Conservation (phyloP, 495 filamentous ascomycete species). For the Neurospora africana region DNA sequence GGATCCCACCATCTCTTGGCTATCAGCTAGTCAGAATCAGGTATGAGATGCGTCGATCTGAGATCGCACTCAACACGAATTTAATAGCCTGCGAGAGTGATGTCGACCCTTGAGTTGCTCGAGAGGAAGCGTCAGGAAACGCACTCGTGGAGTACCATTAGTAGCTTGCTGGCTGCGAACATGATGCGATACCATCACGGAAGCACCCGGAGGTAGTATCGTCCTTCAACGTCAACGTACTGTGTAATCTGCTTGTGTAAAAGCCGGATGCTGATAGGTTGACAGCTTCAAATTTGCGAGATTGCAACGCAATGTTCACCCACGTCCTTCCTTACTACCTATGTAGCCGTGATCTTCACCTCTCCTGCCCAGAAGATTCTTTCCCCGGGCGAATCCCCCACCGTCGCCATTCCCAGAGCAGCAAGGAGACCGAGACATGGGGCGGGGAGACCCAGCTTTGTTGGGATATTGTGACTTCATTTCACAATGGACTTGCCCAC, state of each 20-base stretch:
- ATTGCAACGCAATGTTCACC: neutral
- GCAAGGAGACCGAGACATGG: neutral
- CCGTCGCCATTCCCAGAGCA: neutral
- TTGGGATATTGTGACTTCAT: constrained; percentile 1
- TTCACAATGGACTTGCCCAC: neutral
- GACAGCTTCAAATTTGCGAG: neutral
- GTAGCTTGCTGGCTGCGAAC: neutral
- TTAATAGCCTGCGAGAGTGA: neutral
- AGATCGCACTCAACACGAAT: neutral
- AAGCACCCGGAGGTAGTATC: neutral
- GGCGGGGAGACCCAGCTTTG: neutral
- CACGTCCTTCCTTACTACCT: neutral
- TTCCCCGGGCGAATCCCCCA: constrained; percentile 1
- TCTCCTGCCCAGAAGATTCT: neutral
- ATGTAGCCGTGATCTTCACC: neutral
- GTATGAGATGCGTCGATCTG: neutral
- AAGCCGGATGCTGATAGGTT: neutral
- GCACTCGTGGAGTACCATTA: neutral
- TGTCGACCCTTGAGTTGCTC: neutral
- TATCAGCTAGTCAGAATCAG: neutral
- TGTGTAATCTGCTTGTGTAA: too few species aligned
- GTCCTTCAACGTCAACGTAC: neutral
- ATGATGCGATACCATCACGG: neutral
- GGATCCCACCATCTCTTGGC: neutral
- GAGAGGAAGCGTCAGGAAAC: neutral